Percentiles rank a stretch among this genome's conserved stretches.
Evolutionary conservation across 768 basidiomycete species (phyloP).

Genomic region (Termitomyces sp.): DNA sequence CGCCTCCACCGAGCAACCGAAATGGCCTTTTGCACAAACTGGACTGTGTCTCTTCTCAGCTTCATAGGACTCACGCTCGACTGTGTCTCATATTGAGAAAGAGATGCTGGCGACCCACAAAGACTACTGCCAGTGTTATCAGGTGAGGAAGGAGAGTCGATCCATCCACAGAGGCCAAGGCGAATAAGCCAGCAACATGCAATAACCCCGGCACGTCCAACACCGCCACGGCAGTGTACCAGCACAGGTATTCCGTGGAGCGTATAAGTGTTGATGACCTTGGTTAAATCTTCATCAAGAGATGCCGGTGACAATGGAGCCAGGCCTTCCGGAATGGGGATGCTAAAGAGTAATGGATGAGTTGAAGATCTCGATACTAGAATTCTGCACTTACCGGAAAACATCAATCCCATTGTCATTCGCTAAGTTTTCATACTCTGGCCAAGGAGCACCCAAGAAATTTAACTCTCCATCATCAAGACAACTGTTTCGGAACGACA

Average conservation of each 20-base stretch:
- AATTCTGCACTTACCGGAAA: conserved; percentile 47
- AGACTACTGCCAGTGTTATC: not conserved
- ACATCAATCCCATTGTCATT: conserved; percentile 67
- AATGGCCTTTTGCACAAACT: conserved; percentile 70
- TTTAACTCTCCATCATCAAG: conserved; percentile 80
- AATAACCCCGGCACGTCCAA: conserved; percentile 88
- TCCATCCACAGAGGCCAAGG: conserved; percentile 83
- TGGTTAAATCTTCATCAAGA: conserved; percentile 62
- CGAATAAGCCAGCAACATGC: conserved; percentile 92
- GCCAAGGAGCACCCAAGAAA: conserved; percentile 84
- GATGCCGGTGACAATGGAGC: conserved; percentile 52
- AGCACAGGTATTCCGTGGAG: conserved; percentile 66
- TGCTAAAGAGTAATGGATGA: conserved; percentile 28
- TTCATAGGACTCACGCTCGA: not conserved
- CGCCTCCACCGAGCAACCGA: conserved; percentile 66
- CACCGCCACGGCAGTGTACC: conserved; percentile 91
- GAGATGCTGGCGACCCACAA: not conserved
- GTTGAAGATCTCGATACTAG: conserved; percentile 4
- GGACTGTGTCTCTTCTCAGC: conserved; percentile 41
- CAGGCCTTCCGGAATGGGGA: conserved; percentile 89
- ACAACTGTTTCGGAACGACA: conserved; percentile 43
- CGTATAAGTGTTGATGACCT: conserved; percentile 67
- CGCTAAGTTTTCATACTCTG: conserved; percentile 63
- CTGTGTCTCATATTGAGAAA: not conserved
- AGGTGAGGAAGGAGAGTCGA: conserved; percentile 17